These are phyloP conservation scores for Pleurotus pulmonarius DNA, from an alignment of 768 basidiomycete species.

Conservation along the genomic window DNA sequence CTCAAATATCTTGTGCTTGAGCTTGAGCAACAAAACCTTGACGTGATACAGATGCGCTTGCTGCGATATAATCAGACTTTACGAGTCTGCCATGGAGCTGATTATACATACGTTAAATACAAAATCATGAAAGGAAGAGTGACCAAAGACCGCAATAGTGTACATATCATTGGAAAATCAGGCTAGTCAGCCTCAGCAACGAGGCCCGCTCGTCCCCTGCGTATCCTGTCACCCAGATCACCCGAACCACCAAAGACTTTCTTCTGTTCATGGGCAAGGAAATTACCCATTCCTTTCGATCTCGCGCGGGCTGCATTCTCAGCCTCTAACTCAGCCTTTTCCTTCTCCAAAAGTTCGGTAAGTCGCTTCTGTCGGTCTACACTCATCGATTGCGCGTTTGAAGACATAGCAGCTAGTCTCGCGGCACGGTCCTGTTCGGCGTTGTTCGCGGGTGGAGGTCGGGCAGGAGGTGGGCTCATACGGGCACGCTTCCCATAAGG, in stretches of 20 bases:
- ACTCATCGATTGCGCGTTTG: slow-evolving; percentile 64
- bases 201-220: slow-evolving; percentile 66
- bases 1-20: no score
- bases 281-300: slow-evolving; percentile 76
- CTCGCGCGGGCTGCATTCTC: slow-evolving; percentile 67
- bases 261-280: slow-evolving; percentile 82
- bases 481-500: slow-evolving; percentile 48
- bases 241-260: slow-evolving; percentile 77
- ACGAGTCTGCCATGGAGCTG: no score
- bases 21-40: no score
- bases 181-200: slow-evolving; percentile 45
- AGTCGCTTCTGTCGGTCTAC: slow-evolving; percentile 72
- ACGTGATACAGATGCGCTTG: no score
- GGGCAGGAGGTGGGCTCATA: slow-evolving; percentile 38
- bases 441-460: slow-evolving; percentile 14
- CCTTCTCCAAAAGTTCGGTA: slow-evolving; percentile 62
- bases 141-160: neutral
- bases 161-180: neutral
- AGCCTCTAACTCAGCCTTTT: slow-evolving; percentile 72
- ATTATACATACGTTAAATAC: no score
- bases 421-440: slow-evolving; percentile 62
- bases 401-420: slow-evolving; percentile 87
- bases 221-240: slow-evolving; percentile 76
- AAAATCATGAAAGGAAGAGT: neutral
- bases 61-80: no score